Conservation (phyloP, 1,284 basidiomycete genomes). For the Rhodotorula sp. region DNA sequence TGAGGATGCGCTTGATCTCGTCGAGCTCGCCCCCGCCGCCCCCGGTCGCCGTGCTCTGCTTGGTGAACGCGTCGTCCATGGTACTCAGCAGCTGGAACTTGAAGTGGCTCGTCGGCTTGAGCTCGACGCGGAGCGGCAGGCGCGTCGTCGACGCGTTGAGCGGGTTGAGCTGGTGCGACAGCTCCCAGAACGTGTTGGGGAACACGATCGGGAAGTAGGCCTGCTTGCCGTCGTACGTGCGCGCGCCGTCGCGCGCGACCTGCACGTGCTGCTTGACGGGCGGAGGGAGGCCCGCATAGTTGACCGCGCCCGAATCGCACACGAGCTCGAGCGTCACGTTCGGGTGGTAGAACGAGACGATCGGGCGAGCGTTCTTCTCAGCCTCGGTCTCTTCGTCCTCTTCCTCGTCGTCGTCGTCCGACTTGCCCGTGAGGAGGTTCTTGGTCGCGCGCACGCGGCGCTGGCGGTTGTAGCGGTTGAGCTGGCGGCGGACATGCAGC, state of each 20-base stretch:
- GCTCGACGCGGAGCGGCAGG: conserved; percentile 69
- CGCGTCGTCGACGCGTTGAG: conserved; percentile 48
- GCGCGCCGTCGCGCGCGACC: conserved; percentile 13
- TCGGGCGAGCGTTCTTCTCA: conserved; percentile 34
- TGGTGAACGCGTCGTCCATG: conserved; percentile 64
- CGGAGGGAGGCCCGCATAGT: conserved; percentile 64
- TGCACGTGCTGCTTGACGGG: conserved; percentile 55
- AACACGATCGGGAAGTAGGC: conserved; percentile 86
- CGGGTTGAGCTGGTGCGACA: conserved; percentile 45
- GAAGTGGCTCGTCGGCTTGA: conserved; percentile 66
- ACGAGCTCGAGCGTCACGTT: conserved; percentile 87
- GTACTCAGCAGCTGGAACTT: conserved; percentile 49
- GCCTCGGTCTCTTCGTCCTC: conserved; percentile 55
- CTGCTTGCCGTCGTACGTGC: conserved; percentile 18
- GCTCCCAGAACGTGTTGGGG: conserved; percentile 88
- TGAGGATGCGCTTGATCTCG: conserved; percentile 86
- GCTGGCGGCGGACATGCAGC: conserved; percentile 69
- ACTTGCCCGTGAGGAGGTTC: conserved; percentile 65
- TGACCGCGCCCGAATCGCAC: conserved; percentile 65
- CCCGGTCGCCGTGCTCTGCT: conserved; percentile 48
- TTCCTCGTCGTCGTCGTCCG: conserved; percentile 52
- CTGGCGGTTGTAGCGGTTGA: conserved; percentile 79
- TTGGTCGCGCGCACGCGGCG: conserved; percentile 75
- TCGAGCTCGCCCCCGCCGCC: conserved; percentile 66
- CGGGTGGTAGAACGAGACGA: conserved; percentile 81